Percentiles rank a stretch among this genome's conserved stretches.
Conservation (phyloP, 768 basidiomycete species). For the Trametes punicea region DNA sequence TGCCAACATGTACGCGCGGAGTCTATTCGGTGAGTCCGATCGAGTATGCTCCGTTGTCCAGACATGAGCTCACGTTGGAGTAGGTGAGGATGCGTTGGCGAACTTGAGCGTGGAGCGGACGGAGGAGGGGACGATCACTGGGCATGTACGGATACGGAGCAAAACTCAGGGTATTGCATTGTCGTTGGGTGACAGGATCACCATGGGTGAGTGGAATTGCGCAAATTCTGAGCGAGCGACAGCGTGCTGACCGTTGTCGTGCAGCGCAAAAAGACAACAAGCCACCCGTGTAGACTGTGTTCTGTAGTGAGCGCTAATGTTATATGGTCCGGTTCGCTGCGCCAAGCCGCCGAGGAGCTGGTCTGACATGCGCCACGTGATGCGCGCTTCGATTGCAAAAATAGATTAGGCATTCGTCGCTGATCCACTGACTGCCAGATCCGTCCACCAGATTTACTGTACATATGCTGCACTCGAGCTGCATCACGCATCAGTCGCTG, state of each 20-base stretch:
- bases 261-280: constrained; percentile 44
- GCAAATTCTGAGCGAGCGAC: neutral
- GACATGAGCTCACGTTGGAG: neutral
- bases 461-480: no score
- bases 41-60: neutral
- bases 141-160: constrained; percentile 93
- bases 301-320: constrained; percentile 12
- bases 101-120: constrained; percentile 91
- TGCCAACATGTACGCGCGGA: constrained; percentile 94
- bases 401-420: neutral
- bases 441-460: neutral
- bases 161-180: constrained; percentile 98
- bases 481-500: no score
- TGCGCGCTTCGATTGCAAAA: constrained; percentile 13
- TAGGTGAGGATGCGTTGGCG: constrained; percentile 94
- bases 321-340: constrained; percentile 12
- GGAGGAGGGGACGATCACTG: constrained; percentile 76
- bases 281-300: constrained; percentile 30
- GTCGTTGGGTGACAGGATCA: constrained; percentile 89
- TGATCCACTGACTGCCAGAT: neutral
- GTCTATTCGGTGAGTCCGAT: constrained; percentile 74
- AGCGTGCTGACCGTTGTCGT: constrained; percentile 8
- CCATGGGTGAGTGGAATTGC: constrained; percentile 43
- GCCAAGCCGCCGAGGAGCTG: neutral
- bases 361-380: neutral